phyloP scores from a whole-genome alignment of 176 grass and related monocot genomes.

The Oryza brachyantha region DNA sequence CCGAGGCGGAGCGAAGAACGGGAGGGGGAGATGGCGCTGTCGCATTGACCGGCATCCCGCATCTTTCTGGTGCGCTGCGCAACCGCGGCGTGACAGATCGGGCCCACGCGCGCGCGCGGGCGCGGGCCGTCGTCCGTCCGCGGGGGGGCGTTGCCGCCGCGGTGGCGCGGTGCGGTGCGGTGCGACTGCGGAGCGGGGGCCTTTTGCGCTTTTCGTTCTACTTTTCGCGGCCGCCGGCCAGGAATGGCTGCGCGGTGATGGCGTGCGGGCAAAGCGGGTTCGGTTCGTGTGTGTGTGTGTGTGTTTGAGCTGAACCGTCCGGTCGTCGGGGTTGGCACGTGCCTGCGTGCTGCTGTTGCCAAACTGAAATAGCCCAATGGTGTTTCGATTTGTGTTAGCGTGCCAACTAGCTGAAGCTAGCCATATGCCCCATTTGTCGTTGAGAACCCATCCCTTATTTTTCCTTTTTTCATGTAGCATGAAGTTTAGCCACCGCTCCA shows the following conservation, averaged over 20 bases:
- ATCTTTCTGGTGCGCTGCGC: neutral
- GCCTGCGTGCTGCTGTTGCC: neutral
- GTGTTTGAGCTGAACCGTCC: neutral
- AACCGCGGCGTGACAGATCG: neutral
- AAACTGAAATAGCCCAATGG: neutral
- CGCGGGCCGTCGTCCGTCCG: too few relatives aligned
- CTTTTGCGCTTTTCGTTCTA: neutral
- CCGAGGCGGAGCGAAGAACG: too few relatives aligned
- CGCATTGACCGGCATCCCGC: conserved; percentile 47
- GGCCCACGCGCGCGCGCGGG: neutral
- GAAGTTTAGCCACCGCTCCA: too few relatives aligned
- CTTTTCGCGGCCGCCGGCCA: neutral
- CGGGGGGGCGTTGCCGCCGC: neutral
- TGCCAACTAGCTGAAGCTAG: neutral
- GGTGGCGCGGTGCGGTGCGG: neutral
- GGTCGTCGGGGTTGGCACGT: neutral
- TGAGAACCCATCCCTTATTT: too few relatives aligned
- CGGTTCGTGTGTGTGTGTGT: neutral
- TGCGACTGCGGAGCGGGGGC: neutral
- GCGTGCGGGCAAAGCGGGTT: conserved; percentile 18
- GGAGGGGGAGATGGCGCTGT: neutral
- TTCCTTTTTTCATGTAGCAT: too few relatives aligned
- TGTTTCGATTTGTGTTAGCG: neutral
- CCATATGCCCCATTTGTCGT: too few relatives aligned
- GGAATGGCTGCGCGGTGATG: conserved; percentile 18